Base-by-base conservation (phyloP, 345 rosid genomes). In the Pistacia vera region DNA sequence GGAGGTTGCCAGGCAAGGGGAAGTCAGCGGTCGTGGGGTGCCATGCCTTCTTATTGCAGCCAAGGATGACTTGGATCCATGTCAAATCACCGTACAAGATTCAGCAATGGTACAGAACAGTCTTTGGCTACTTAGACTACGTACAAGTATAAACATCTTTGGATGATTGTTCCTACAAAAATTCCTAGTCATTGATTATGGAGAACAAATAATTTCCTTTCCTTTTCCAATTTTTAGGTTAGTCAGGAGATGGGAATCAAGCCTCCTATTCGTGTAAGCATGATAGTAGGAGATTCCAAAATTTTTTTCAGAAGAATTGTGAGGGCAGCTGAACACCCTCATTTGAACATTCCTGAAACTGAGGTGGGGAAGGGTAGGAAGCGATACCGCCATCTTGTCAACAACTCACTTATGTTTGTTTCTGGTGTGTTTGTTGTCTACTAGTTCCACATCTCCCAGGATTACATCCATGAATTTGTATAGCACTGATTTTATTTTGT, bases 41-140 rank as follows among this genome's bases (percentile, higher is more conserved):
- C 98, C 98, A 25, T 88, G 97, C 76, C 88, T 91, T 33, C 89
- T 93, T 46, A 79, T 93, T 67, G 94, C 97, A 12, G 91, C 96
- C 5, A 93, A 93, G 80, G 92, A 88, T 83, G 98, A 89, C 81
- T 75, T 91, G 81, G 88, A 86, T 75, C 83, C 95, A 60, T 81
- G 81, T 85, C 87, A 85, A 63, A 81, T 83, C 87, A 80, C 92
- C 28, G 83, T 87, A 66, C 94, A 87, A 69, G 91, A 88, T 70
- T 82, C 94, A 33, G 84, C 85, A 57, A 80, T 83, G 86, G 93
- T 88, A 86, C 33, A 49, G 59, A 35, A 71, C 64, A 72, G 51
- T 52, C 51, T 6, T 52, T 68, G 35, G 61, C 70, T 17, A 18
- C 72, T 28, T 74, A 67, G 46, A 65, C 70, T 16, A 54, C 63